Evolutionary conservation across 306 rosid species (phyloP), one percentile per base, ranked within the genome.

Genomic region (Mucuna pruriens): DNA sequence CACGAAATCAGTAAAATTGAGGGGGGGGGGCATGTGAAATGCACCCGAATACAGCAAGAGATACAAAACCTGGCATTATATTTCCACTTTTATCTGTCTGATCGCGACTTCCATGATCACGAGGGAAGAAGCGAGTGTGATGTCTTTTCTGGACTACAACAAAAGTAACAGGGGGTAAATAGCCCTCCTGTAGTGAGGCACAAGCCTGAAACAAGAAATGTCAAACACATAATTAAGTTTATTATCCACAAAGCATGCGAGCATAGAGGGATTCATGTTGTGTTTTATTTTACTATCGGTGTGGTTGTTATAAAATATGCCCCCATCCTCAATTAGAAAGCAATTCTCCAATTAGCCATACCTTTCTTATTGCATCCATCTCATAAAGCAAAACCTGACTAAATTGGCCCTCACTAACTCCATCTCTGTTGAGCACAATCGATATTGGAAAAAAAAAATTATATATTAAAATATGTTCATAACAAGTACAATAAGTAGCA

Each of bases 331-430:
- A 6, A 68, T 22, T 15, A 25, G 4, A 55, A 40, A 38, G 9
- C 7, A 49, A 8, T 34, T 16, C 58, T 75, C 5, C 57, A 5
- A 6, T 2, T 8, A 4, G 15, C 1, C 74, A 71, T 85, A 93
- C 99, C 97, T 83, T 87, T 34, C 99, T 67, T 25, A 95, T 91
- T 0, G 99, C 99, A 13, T 90, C 96, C 85, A 95, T 69, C 80
- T 95, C 99, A 52, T 89, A 67, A 1, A 95, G 90, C 65, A 93
- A 48, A 70, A 95, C 99, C 76, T 95, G 94, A 38, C 78, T 87
- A 1, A 90, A 93, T 33, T 95, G 99, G 0, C 99, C 97, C 33
- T 92, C 99, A 40, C 99, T 89, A 0, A 95, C 98, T 0, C 99
- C 99, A 84, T 95, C 97, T 51, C 99, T 95, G 82, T 72, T 31